Evolutionary conservation across 176 grass and related monocot species (phyloP).

Genomic region (Zoysia japonica): DNA sequence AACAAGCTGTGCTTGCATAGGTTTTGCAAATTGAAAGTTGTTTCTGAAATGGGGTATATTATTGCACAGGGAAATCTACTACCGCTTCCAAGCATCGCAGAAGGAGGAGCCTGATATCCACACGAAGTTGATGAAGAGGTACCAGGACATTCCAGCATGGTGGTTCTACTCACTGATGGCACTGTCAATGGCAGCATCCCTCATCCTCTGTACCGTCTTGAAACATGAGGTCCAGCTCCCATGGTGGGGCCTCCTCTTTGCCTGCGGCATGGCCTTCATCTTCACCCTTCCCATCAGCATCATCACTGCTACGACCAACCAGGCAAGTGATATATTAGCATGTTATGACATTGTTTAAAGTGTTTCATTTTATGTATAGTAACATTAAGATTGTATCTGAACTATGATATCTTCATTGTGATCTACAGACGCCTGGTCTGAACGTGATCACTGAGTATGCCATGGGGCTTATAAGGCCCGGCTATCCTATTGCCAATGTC

Average conservation of each 20-base stretch:
- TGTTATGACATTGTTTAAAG: neutral
- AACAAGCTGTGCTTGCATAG: neutral
- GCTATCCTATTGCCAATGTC: constrained; percentile 82
- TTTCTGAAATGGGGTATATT: neutral
- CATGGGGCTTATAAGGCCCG: constrained; percentile 76
- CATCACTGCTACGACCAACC: constrained; percentile 83
- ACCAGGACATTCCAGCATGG: constrained; percentile 72
- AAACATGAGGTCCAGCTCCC: constrained; percentile 76
- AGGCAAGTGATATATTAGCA: constrained; percentile 49
- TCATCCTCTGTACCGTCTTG: constrained; percentile 68
- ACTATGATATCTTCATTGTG: neutral
- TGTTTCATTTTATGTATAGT: neutral
- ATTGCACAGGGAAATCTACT: constrained; percentile 67
- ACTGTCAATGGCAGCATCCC: constrained; percentile 39
- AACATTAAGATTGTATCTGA: neutral
- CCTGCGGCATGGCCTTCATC: constrained; percentile 78
- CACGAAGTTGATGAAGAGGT: constrained; percentile 70
- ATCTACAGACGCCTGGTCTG: constrained; percentile 72
- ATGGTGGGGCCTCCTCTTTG: constrained; percentile 77
- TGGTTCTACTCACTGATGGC: constrained; percentile 75
- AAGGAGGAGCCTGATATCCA: constrained; percentile 65
- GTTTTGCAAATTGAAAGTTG: constrained; percentile 27
- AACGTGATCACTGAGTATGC: constrained; percentile 92
- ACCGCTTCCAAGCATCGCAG: constrained; percentile 55
- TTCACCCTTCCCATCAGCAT: constrained; percentile 86